Evolutionary conservation across 805 yeast species (phyloP).

Genomic region (Candida hungchunana): DNA sequence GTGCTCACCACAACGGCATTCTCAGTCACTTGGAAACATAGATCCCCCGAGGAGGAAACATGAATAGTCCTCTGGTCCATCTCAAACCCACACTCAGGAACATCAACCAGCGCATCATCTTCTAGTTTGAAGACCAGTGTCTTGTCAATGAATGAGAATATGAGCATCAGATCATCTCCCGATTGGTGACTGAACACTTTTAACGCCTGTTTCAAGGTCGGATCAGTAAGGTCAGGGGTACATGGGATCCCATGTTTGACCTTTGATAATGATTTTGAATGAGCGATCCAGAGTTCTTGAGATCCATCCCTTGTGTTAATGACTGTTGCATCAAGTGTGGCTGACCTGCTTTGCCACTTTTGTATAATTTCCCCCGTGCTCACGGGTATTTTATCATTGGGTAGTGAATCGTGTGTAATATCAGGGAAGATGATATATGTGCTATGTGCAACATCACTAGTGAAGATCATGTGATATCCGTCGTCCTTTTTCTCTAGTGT

Average conservation of each 20-base stretch:
- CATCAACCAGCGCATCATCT: slow-evolving; percentile 26
- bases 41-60: slow-evolving; percentile 12
- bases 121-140: slow-evolving; percentile 34
- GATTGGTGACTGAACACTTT: slow-evolving; percentile 15
- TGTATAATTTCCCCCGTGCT: slow-evolving; percentile 12
- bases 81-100: slow-evolving; percentile 20
- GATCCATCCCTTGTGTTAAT: slow-evolving; percentile 23
- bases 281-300: slow-evolving; percentile 37
- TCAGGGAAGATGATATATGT: slow-evolving; percentile 32
- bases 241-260: slow-evolving; percentile 19
- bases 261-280: slow-evolving; percentile 19
- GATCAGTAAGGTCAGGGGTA: slow-evolving; percentile 16
- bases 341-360: slow-evolving; percentile 45
- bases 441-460: slow-evolving; percentile 39
- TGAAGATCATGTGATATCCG: slow-evolving; percentile 27
- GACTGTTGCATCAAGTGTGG: slow-evolving; percentile 38
- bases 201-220: slow-evolving; percentile 15
- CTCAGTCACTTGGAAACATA: slow-evolving; percentile 25
- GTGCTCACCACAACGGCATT: slow-evolving; percentile 19
- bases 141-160: slow-evolving; percentile 37
- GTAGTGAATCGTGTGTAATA: slow-evolving; percentile 17
- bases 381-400: slow-evolving; percentile 8
- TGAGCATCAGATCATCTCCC: slow-evolving; percentile 25
- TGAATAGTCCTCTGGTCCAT: slow-evolving; percentile 14
- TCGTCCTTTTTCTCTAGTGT: slow-evolving; percentile 15